Percentiles rank a stretch among this genome's conserved stretches.
phyloP scores from a whole-genome alignment of 208 protist species.

The Blechomonas ayalai region DNA sequence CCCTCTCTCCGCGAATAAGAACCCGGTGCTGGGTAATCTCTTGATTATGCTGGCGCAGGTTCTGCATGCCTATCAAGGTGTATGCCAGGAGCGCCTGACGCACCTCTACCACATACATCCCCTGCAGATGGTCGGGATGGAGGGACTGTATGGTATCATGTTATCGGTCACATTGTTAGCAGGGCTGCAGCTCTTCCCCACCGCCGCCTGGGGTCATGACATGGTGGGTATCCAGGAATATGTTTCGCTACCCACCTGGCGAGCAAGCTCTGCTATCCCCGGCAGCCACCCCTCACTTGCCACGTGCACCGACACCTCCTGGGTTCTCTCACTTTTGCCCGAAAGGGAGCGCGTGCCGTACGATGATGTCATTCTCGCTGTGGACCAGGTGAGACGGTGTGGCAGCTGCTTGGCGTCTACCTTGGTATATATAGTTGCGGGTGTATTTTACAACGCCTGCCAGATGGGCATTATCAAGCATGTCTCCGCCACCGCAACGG shows the following conservation, averaged over 20 bases:
- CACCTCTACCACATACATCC: slow-evolving; percentile 57
- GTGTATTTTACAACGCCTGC: slow-evolving; percentile 57
- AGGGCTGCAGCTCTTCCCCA: slow-evolving; percentile 64
- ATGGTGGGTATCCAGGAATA: slow-evolving; percentile 15
- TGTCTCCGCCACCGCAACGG: slow-evolving; percentile 51
- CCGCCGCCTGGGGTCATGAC: slow-evolving; percentile 31
- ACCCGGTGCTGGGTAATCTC: slow-evolving; percentile 56
- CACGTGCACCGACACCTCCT: slow-evolving; percentile 10
- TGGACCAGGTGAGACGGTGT: slow-evolving; percentile 39
- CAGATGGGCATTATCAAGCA: slow-evolving; percentile 65
- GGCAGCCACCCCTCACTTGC: not conserved
- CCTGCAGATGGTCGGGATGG: slow-evolving; percentile 84
- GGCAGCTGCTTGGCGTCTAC: slow-evolving; percentile 31
- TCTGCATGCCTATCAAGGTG: slow-evolving; percentile 84
- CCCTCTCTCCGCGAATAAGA: slow-evolving; percentile 8
- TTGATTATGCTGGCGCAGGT: slow-evolving; percentile 84
- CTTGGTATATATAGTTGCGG: slow-evolving; percentile 34
- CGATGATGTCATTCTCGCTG: slow-evolving; percentile 60
- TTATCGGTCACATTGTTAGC: slow-evolving; percentile 62
- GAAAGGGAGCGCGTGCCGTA: slow-evolving; percentile 22
- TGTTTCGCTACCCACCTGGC: not conserved
- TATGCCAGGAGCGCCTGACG: slow-evolving; percentile 84
- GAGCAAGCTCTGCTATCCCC: not conserved
- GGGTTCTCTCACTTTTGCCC: not conserved
- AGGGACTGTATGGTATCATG: slow-evolving; percentile 84